These are phyloP conservation scores for Rhodomyrtus psidioides DNA, from an alignment of 441 rosid species.

Conservation along the genomic window DNA sequence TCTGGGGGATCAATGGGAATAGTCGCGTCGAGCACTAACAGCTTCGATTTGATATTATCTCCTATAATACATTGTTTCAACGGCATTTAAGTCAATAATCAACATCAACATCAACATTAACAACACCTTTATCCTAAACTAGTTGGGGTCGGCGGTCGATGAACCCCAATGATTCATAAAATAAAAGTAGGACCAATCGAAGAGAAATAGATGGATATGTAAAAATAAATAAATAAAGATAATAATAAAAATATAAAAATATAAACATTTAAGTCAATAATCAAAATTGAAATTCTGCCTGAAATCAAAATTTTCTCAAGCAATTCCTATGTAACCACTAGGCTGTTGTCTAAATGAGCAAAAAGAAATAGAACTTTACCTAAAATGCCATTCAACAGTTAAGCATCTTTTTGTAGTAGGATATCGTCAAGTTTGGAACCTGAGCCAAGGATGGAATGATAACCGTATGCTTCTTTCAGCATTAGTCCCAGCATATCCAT, in stretches of 20 bases:
- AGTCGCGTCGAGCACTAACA: not conserved
- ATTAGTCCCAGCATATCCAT: not conserved
- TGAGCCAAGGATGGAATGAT: not conserved
- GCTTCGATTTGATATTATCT: not conserved
- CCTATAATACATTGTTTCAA: not conserved
- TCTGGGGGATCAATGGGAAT: not conserved
- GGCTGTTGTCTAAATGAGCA: not conserved
- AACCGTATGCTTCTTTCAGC: not conserved
- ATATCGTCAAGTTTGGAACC: not conserved
- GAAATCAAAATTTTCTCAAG: not conserved
- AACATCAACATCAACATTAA: too few species aligned
- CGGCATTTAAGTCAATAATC: not conserved
- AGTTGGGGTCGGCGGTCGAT: too few species aligned
- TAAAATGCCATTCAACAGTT: not conserved
- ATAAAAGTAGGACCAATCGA: too few species aligned
- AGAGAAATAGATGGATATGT: too few species aligned
- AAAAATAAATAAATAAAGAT: too few species aligned
- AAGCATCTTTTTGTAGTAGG: not conserved
- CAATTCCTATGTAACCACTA: not conserved
- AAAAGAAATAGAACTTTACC: not conserved
- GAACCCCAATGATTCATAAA: too few species aligned
- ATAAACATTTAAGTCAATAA: not conserved
- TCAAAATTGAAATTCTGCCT: not conserved
- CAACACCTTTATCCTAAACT: too few species aligned
- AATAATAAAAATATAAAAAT: too few species aligned